These are phyloP conservation scores for Salvia hispanica DNA, from an alignment of 257 asterid species.

Conservation along the genomic window DNA sequence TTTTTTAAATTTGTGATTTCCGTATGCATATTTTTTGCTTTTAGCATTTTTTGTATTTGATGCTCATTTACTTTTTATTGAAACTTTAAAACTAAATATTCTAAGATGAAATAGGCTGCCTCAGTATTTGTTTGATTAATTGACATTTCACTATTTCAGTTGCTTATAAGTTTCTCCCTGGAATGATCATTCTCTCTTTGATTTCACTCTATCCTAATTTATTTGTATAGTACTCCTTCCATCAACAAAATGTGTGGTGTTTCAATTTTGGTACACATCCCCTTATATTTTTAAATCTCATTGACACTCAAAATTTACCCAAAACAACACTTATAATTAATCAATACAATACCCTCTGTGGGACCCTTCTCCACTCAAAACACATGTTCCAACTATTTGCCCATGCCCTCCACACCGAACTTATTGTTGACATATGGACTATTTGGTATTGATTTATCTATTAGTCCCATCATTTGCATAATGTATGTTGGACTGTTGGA, in stretches of 20 bases:
- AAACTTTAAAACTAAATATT: background rate
- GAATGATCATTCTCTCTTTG: background rate
- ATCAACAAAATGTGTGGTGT: no score
- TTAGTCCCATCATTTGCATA: background rate
- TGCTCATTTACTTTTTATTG: constrained; percentile 1
- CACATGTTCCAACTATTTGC: no score
- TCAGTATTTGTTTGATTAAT: background rate
- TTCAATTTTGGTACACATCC: no score
- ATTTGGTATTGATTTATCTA: background rate
- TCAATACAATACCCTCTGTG: no score
- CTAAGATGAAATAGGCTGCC: background rate
- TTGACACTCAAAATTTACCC: no score
- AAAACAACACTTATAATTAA: no score
- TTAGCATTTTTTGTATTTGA: background rate
- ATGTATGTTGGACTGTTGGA: background rate
- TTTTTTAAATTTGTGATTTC: background rate
- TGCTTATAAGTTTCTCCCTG: constrained; percentile 1
- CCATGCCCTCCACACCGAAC: no score
- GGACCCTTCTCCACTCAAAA: no score
- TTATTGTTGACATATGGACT: no score
- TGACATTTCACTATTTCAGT: background rate
- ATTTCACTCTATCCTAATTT: constrained; percentile 10
- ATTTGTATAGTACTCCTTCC: background rate
- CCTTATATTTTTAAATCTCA: no score
- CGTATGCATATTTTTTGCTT: background rate